These are phyloP conservation scores for Cryptococcus sp. DNA, from an alignment of 1,284 basidiomycete species.

Conservation along the genomic window DNA sequence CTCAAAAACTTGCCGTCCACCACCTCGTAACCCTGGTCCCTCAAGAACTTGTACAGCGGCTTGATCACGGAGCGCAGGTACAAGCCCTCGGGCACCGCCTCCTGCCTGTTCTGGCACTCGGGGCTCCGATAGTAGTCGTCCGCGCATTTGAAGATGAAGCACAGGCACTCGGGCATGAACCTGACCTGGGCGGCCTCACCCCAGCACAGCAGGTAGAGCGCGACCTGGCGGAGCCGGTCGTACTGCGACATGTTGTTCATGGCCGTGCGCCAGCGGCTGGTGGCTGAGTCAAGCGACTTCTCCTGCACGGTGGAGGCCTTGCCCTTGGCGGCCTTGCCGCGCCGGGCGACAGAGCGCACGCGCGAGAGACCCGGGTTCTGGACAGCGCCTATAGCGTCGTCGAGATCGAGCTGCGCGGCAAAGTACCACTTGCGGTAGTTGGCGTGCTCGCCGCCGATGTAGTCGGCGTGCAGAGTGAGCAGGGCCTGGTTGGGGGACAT, in stretches of 20 bases:
- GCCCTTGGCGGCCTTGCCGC: slow-evolving; percentile 47
- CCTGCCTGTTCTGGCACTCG: slow-evolving; percentile 93
- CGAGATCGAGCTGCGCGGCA: slow-evolving; percentile 96
- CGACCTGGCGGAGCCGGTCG: slow-evolving; percentile 93
- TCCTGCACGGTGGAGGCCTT: slow-evolving; percentile 58
- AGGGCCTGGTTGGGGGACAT: slow-evolving; percentile 97
- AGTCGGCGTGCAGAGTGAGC: slow-evolving; percentile 93
- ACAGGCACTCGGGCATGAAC: slow-evolving; percentile 95
- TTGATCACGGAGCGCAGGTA: slow-evolving; percentile 89
- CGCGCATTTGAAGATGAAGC: slow-evolving; percentile 99
- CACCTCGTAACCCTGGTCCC: slow-evolving; percentile 97
- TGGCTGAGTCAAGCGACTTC: slow-evolving; percentile 82
- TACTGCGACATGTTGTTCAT: slow-evolving; percentile 99
- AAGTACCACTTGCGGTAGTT: slow-evolving; percentile 99
- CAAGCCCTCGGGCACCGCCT: slow-evolving; percentile 91
- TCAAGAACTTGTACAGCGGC: slow-evolving; percentile 94
- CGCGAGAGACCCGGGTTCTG: slow-evolving; percentile 88
- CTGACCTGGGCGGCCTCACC: slow-evolving; percentile 97
- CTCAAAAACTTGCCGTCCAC: slow-evolving; percentile 93
- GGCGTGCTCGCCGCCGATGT: slow-evolving; percentile 94
- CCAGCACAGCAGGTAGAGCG: slow-evolving; percentile 94
- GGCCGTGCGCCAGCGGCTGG: slow-evolving; percentile 91
- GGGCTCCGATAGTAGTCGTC: slow-evolving; percentile 99
- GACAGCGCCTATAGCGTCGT: slow-evolving; percentile 90
- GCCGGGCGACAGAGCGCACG: slow-evolving; percentile 70